These are phyloP conservation scores for Nissolia schottii DNA, from an alignment of 306 rosid genomes.

Conservation along the genomic window DNA sequence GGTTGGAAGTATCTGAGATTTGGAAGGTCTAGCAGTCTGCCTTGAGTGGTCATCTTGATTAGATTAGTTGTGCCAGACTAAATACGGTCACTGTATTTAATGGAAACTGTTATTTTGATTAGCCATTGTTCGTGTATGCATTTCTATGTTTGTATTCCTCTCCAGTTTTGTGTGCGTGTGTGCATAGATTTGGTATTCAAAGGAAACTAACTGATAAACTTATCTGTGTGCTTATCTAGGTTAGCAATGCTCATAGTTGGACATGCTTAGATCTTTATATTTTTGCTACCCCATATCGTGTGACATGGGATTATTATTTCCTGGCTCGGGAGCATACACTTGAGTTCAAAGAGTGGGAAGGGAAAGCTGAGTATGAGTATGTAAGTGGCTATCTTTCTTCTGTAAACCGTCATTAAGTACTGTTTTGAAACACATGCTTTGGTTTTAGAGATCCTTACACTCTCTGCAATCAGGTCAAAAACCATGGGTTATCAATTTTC, in stretches of 20 bases:
- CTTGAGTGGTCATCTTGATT: background rate
- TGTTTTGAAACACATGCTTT: slow-evolving; percentile 7
- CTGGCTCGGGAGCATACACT: slow-evolving; percentile 87
- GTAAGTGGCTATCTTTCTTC: slow-evolving; percentile 52
- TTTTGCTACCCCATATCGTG: slow-evolving; percentile 94
- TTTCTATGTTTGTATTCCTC: slow-evolving; percentile 4
- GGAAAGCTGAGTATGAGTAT: slow-evolving; percentile 80
- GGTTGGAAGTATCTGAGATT: background rate
- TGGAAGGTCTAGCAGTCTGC: slow-evolving; percentile 12
- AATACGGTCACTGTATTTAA: background rate
- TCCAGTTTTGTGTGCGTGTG: background rate
- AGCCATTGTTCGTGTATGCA: background rate
- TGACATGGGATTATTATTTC: slow-evolving; percentile 94
- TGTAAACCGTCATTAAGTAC: background rate
- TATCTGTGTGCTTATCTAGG: slow-evolving; percentile 44
- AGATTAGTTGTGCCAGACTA: background rate
- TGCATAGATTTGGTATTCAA: background rate
- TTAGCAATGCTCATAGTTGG: slow-evolving; percentile 85
- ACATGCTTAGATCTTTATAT: slow-evolving; percentile 85
- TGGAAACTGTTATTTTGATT: background rate
- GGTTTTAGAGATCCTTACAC: slow-evolving; percentile 13
- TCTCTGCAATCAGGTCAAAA: slow-evolving; percentile 61
- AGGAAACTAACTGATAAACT: slow-evolving; percentile 13
- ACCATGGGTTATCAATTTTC: slow-evolving; percentile 78
- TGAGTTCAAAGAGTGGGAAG: slow-evolving; percentile 76